Evolutionary conservation across 1,139 yeast species (phyloP).

Genomic region (Magnusiomyces clavatus): DNA sequence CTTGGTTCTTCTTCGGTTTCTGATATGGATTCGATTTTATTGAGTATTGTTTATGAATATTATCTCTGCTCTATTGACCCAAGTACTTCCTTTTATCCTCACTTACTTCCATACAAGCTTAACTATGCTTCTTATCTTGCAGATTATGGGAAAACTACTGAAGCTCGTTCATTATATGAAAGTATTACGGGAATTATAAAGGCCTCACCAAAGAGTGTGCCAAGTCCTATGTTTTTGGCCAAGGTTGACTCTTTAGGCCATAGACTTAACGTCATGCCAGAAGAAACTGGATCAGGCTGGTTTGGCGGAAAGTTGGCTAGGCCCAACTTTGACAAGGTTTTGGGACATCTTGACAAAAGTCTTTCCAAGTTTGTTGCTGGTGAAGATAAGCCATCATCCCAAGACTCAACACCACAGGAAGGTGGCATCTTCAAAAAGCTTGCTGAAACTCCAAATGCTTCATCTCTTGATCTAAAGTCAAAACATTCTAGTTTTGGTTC

Average conservation of each 20-base stretch:
- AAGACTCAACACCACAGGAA: slow-evolving; percentile 32
- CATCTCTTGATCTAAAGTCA: slow-evolving; percentile 11
- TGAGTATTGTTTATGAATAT: slow-evolving; percentile 71
- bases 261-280: slow-evolving; percentile 18
- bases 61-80: slow-evolving; percentile 21
- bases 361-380: slow-evolving; percentile 86
- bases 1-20: slow-evolving; percentile 21
- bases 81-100: slow-evolving; percentile 38
- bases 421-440: slow-evolving; percentile 67
- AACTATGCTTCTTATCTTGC: slow-evolving; percentile 57
- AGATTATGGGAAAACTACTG: slow-evolving; percentile 50
- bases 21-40: slow-evolving; percentile 39
- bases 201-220: slow-evolving; percentile 33
- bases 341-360: slow-evolving; percentile 80
- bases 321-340: slow-evolving; percentile 75
- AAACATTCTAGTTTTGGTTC: neutral
- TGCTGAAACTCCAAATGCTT: slow-evolving; percentile 21
- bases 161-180: slow-evolving; percentile 57
- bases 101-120: slow-evolving; percentile 48
- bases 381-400: slow-evolving; percentile 43
- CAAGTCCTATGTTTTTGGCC: slow-evolving; percentile 28
- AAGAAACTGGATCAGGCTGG: slow-evolving; percentile 49
- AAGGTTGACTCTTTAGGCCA: slow-evolving; percentile 34
- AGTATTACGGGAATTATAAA: slow-evolving; percentile 41
- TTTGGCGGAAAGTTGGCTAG: slow-evolving; percentile 55